These are phyloP conservation scores for Lasiosphaeriaceae sp. DNA, from an alignment of 495 filamentous ascomycete species.

Conservation along the genomic window DNA sequence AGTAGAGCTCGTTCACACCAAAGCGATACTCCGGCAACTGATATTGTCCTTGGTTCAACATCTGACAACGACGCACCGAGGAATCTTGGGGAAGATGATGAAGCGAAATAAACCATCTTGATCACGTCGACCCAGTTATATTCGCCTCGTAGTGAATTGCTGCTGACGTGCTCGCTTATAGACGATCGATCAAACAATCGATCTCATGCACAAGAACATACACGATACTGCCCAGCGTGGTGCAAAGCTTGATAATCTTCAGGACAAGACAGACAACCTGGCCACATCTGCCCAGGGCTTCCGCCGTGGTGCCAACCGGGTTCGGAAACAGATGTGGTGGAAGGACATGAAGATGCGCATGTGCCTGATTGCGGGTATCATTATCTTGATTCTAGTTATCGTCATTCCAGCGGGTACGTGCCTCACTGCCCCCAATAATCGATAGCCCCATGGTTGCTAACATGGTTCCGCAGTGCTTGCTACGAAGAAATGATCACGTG, in stretches of 20 bases:
- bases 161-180: conserved; percentile 35
- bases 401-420: conserved; percentile 79
- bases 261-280: conserved; percentile 95
- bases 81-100: not conserved
- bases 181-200: conserved; percentile 96
- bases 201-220: conserved; percentile 92
- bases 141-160: not conserved
- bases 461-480: conserved; percentile 25
- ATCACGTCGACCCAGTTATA: not conserved
- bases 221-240: conserved; percentile 90
- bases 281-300: conserved; percentile 87
- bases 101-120: not conserved
- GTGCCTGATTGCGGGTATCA: conserved; percentile 83
- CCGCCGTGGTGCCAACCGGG: conserved; percentile 89
- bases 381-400: conserved; percentile 85
- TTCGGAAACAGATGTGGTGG: conserved; percentile 85
- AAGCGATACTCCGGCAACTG: no score
- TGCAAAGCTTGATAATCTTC: conserved; percentile 80
- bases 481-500: conserved; percentile 25
- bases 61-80: no score
- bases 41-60: no score
- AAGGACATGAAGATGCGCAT: conserved; percentile 99
- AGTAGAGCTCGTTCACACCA: no score
- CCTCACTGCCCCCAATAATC: not conserved
- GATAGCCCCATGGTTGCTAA: conserved; percentile 2